Evolutionary conservation across 2,329 filamentous ascomycete species (phyloP), one percentile per base, ranked within the genome.

Genomic region (Ceratocystis harringtonii): DNA sequence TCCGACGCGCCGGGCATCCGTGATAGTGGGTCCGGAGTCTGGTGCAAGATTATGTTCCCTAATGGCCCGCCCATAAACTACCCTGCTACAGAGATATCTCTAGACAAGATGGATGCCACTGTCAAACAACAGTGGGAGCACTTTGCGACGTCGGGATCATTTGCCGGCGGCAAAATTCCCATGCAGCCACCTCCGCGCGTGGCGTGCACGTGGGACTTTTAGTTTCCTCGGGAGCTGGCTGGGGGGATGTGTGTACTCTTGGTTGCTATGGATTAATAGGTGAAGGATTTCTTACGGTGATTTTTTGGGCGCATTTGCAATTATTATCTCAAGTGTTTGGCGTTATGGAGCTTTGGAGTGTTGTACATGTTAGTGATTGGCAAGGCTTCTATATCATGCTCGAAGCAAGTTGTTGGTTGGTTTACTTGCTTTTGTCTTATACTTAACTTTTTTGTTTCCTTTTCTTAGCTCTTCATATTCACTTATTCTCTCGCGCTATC

Each of bases 171-270:
- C 0, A 71, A 85, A 5, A 87, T 96, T 76, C 92, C 92, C 0
- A 80, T 87, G 70, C 76, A 90, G 58, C 89, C 92, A 22, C 92
- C 92, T 0, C 86, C 85, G 74, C 80, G 84, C 68, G 90, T 92
- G 71, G 92, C 85, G 79, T 85, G 84, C 69, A 75, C 77, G 32
- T 92, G 87, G 82, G 84, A 90, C 72, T 85, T 92, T 70, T 92
- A 74, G 48, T 17, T 19, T 45, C 17, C 30, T 6, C n/a, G 30
- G 57, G 44, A 12, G 5, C n/a, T 65, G 28, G 30, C 7, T 25
- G 17, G 15, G 6, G 2, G 25, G 55, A 8, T 28, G 55, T 32
- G 17, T 7, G 30, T 7, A 36, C n/a, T 58, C 5, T 58, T 36
- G 19, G 3, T 25, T n/a, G 55, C 10, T n/a, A 12, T 30, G 15